These are phyloP conservation scores for Gossypium thurberi DNA, from an alignment of 345 rosid species.

Conservation along the genomic window DNA sequence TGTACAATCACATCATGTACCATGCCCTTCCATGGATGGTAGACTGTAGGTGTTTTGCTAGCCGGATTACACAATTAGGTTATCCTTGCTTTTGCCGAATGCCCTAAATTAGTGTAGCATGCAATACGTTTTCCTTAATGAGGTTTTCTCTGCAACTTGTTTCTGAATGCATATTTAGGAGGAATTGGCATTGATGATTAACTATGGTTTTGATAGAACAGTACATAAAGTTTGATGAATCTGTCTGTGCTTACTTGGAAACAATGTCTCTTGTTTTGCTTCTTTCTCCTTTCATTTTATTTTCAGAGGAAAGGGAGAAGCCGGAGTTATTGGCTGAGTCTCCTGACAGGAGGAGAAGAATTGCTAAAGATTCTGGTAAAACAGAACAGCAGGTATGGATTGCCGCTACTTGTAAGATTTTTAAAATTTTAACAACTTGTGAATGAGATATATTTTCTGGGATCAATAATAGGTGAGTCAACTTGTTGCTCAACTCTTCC, in stretches of 20 bases:
- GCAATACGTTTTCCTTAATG: background rate
- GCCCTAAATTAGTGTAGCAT: background rate
- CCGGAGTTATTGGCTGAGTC: conserved; percentile 93
- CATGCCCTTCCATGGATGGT: background rate
- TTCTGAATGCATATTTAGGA: background rate
- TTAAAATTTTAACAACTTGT: background rate
- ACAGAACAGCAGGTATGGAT: conserved; percentile 73
- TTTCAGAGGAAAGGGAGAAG: conserved; percentile 39
- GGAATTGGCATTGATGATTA: background rate
- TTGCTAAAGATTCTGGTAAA: conserved; percentile 80
- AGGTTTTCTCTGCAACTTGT: background rate
- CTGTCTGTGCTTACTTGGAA: background rate
- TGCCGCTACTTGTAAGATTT: conserved; percentile 2
- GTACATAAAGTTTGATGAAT: background rate
- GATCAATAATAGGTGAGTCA: conserved; percentile 62
- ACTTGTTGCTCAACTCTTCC: conserved; percentile 93
- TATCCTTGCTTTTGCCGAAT: background rate
- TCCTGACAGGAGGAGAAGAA: conserved; percentile 67
- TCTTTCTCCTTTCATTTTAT: background rate
- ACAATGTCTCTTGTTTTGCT: background rate
- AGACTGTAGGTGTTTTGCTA: background rate
- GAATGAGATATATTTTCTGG: conserved; percentile 8
- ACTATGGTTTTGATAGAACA: background rate
- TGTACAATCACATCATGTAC: background rate
- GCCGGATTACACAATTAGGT: background rate